Base-by-base conservation (phyloP, 148 eudicot species). In the Talinum fruticosum region DNA sequence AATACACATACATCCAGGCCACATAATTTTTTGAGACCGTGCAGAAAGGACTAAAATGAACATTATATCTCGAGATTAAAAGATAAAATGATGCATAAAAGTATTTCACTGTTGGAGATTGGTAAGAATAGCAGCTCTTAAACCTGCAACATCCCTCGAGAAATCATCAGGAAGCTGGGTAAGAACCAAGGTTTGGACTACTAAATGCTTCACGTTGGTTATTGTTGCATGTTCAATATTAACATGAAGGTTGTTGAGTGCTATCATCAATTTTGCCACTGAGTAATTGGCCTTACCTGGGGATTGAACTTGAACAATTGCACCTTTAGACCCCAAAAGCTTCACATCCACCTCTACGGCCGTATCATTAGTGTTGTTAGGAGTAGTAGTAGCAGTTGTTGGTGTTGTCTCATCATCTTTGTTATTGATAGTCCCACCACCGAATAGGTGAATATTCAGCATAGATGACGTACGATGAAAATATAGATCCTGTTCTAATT, bases 271-370 rank as follows among this genome's bases (percentile, higher is more conserved):
- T n/a, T n/a, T 59, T 6, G 65, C 7, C 21, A 23, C 19, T 6
- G 10, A n/a, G n/a, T n/a, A 59, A 59, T 59, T 44, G 13, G 49
- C 65, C 65, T 6, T n/a, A 23, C 19, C 65, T 23, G 26, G 19
- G 8, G 65, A 59, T 59, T 59, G 65, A 59, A 59, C 65, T n/a
- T n/a, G n/a, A 4, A 59, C 65, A 18, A 59, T 59, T 59, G 65
- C 65, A 18, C 19, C n/a, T n/a, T 23, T 18, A 44, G 13, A 44
- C 26, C 65, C 65, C 21, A 59, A 6, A 18, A 59, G 21, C 65
- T n/a, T 59, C 37, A 86, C 78, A 16, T 81, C 81, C 29, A 77
- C 10, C 2, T 34, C 47, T 0, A 18, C 32, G 10, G 24, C 73
- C n/a, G n/a, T n/a, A n/a, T n/a, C n/a, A n/a, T n/a, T n/a, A n/a